Evolutionary conservation across 2,329 filamentous ascomycete species (phyloP), one percentile per base, ranked within the genome.

Genomic region (Aspergillus fischeri): DNA sequence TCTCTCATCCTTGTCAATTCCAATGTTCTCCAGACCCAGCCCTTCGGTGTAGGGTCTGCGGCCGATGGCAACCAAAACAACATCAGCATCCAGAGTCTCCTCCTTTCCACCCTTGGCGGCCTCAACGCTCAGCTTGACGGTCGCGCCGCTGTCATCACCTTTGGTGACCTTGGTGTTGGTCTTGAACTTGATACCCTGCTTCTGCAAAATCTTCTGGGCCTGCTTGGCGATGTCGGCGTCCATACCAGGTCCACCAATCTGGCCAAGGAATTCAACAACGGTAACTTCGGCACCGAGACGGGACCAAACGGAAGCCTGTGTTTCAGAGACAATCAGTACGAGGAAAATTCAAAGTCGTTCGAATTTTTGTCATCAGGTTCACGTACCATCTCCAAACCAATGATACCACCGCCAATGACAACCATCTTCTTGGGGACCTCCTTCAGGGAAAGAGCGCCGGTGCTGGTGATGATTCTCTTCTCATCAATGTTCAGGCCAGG

Each of bases 151-250:
- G 70, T 86, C 87, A 72, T 97, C 92, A 66, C 94, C 94, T 67
- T 86, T 85, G 63, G 88, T 79, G 63, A 99, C 94, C 85, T 99
- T 99, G 71, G 94, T 97, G 81, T 90, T 89, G 67, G 95, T 86
- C 86, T 96, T 97, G 85, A 99, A 99, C 73, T 96, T 94, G 75
- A 99, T 89, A 60, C 93, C 94, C 81, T 99, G 94, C 84, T 96
- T 97, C 75, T 86, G 86, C 64, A 99, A 85, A 62, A 96, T 87
- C 84, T 96, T 97, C 77, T 97, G 92, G 47, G 90, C 83, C 70
- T 86, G 81, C 83, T 97, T 99, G 72, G 92, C 85, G 70, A 97
- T 90, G 76, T 99, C 94, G 50, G 83, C 77, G 74, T 99, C 94
- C 94, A 99, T 99, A 68, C 94, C 94, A 51, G 94, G 94, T 57